Percentiles rank a stretch among this genome's conserved stretches.
phyloP scores from a whole-genome alignment of 495 filamentous ascomycete genomes.

The Hypoxylon rickii region DNA sequence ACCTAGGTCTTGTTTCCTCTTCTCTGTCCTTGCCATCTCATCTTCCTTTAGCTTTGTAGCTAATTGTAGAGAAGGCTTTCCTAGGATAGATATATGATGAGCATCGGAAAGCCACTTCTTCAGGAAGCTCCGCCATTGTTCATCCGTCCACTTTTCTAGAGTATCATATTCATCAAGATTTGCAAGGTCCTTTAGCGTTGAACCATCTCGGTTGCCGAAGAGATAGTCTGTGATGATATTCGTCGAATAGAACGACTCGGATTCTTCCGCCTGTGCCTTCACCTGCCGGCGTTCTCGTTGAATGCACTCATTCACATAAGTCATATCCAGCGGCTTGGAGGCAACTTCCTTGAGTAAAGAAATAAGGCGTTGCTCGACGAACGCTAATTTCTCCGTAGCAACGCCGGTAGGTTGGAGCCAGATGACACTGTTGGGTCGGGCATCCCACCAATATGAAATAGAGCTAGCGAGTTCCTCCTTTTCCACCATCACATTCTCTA shows the following conservation, averaged over 20 bases:
- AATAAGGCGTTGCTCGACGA: conserved; percentile 85
- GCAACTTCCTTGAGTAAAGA: conserved; percentile 80
- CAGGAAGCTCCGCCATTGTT: conserved; percentile 80
- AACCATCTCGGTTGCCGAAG: conserved; percentile 84
- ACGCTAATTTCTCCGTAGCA: conserved; percentile 78
- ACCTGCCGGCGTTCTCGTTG: conserved; percentile 74
- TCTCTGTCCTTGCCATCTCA: conserved; percentile 64
- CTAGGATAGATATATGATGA: conserved; percentile 82
- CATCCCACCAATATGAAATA: conserved; percentile 73
- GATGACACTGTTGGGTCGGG: conserved; percentile 79
- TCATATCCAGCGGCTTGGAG: conserved; percentile 80
- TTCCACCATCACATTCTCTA: conserved; percentile 92
- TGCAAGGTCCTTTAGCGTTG: conserved; percentile 71
- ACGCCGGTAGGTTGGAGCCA: conserved; percentile 84
- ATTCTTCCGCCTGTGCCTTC: conserved; percentile 78
- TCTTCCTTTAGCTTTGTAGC: conserved; percentile 73
- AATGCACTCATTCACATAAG: conserved; percentile 84
- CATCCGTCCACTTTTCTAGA: conserved; percentile 78
- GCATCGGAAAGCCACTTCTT: conserved; percentile 85
- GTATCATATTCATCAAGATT: conserved; percentile 74
- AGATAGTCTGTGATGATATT: conserved; percentile 89
- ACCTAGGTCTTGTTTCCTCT: conserved; percentile 55
- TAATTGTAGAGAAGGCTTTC: conserved; percentile 74
- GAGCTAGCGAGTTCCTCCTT: conserved; percentile 89
- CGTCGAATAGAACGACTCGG: conserved; percentile 73